Conservation (phyloP, 73 alveolate species). For the Paramecium biaurelia region DNA sequence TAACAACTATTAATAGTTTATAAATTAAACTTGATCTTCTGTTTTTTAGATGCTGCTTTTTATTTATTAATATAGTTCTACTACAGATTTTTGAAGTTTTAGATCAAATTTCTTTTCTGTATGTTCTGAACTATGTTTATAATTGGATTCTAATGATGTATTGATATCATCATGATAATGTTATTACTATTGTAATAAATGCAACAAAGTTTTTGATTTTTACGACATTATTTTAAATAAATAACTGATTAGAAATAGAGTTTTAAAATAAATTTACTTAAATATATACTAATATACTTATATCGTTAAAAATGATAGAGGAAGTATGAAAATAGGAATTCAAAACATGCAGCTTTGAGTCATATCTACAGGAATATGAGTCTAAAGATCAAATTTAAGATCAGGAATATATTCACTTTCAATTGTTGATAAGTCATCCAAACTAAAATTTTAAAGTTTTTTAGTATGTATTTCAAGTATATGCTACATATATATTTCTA, state of each 20-base stretch:
- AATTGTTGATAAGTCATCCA: slow-evolving; percentile 15
- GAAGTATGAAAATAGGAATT: background rate
- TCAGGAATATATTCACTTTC: background rate
- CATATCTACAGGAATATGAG: background rate
- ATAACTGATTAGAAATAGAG: slow-evolving; percentile 11
- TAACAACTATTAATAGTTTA: background rate
- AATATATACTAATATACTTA: background rate
- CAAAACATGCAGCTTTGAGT: slow-evolving; percentile 39
- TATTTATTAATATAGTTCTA: background rate
- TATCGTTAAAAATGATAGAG: background rate
- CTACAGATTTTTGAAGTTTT: slow-evolving; percentile 12
- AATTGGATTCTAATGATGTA: slow-evolving; percentile 28
- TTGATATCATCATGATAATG: background rate
- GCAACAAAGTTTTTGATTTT: slow-evolving; percentile 30
- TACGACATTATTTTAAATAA: slow-evolving; percentile 30
- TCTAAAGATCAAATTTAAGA: background rate
- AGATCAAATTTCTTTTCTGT: slow-evolving; percentile 27
- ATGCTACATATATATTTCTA: background rate
- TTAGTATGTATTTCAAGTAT: background rate
- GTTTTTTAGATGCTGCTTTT: background rate
- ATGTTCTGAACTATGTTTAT: slow-evolving; percentile 3
- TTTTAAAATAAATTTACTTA: background rate
- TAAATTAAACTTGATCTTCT: background rate
- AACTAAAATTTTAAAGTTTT: background rate
- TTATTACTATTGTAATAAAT: background rate